Evolutionary conservation across 495 filamentous ascomycete species (phyloP), one percentile per base, ranked within the genome.

Genomic region (Neurospora sp.): DNA sequence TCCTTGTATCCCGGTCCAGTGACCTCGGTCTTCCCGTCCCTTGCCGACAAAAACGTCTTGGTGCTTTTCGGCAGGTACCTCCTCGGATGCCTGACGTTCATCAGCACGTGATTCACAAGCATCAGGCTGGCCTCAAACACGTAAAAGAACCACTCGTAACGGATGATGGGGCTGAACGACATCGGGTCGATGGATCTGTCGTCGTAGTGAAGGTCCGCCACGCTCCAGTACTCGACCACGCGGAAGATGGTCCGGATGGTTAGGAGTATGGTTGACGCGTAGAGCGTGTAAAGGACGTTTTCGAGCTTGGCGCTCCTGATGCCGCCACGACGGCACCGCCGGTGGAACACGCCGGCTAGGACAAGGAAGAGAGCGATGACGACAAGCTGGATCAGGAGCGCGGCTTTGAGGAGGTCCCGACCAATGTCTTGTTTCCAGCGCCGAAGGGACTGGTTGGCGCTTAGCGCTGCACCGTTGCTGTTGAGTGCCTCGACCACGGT

Each of bases 71-170:
- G 91, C 68, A 94, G 81, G 73, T 83, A 90, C 37, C 74, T 76
- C 74, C 88, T 85, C 17, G 91, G 91, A 77, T 91, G 89, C 35
- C 89, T 83, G 12, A 86, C 75, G 74, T 93, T 93, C 71, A 90
- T 77, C 77, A 93, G 72, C 10, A 86, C 80, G 27, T 82, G 84
- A 71, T 93, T 93, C 68, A 75, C 68, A 3, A 90, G 82, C 91
- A 94, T 93, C 69, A 91, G 79, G 12, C 78, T 77, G 0, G 84
- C 85, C 78, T 93, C 91, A 73, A 93, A 93, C 41, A 93, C 82
- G 80, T 87, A 93, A 77, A 93, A 92, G 77, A 88, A 92, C 87
- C 88, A 90, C 77, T 93, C 91, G 70, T 90, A 86, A 37, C 87
- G 86, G 61, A 91, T 70, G 41, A 91, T 79, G 0, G 89, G 87